A percentile compares a stretch with the other conserved stretches of the same genome.
Conservation (phyloP, 306 rosid species). For the Prunus mira region DNA sequence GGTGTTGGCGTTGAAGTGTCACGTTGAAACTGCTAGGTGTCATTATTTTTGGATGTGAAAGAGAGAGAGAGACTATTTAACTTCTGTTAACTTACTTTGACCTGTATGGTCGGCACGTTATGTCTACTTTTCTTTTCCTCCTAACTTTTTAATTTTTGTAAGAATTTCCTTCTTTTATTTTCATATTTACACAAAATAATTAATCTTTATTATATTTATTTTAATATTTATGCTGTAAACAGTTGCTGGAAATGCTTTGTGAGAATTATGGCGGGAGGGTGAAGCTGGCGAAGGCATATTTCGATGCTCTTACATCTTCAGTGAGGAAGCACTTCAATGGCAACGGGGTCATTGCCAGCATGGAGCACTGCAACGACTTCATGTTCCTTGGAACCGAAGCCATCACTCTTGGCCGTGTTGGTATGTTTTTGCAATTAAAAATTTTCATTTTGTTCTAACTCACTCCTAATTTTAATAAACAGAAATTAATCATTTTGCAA, state of each 20-base stretch:
- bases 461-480: not conserved
- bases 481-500: too few relatives aligned
- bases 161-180: not conserved
- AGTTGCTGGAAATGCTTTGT: slow-evolving; percentile 84
- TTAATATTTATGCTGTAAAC: not conserved
- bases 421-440: slow-evolving; percentile 31
- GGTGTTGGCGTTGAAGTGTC: not conserved
- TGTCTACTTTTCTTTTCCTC: not conserved
- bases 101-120: slow-evolving; percentile 42
- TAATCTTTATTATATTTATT: not conserved
- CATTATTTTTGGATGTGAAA: not conserved
- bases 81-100: not conserved
- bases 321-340: slow-evolving; percentile 84
- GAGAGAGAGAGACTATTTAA: too few relatives aligned
- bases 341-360: slow-evolving; percentile 93
- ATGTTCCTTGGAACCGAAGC: slow-evolving; percentile 96
- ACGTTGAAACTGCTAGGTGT: not conserved
- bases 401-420: slow-evolving; percentile 90
- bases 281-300: slow-evolving; percentile 83
- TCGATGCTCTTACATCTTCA: slow-evolving; percentile 74
- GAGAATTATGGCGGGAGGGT: slow-evolving; percentile 92
- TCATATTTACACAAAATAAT: not conserved
- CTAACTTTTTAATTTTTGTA: not conserved
- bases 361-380: slow-evolving; percentile 97
- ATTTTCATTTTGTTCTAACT: not conserved